These are phyloP conservation scores for Lipomyces oligophaga DNA, from an alignment of 805 yeast species.

Conservation along the genomic window DNA sequence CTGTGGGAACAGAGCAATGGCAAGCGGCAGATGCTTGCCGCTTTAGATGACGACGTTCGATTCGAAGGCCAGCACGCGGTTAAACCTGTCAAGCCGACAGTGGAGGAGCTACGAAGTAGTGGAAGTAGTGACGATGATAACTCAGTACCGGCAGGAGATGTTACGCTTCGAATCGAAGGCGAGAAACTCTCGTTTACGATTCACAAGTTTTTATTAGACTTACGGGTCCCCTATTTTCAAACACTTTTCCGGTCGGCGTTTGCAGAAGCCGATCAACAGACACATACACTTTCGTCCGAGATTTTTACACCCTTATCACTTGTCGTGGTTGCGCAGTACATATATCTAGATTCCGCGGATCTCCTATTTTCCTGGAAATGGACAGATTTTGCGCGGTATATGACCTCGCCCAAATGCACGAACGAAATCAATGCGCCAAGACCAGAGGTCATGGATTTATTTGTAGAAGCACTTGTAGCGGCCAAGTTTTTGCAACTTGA, in stretches of 20 bases:
- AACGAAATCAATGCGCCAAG: slow-evolving; percentile 25
- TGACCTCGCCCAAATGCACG: slow-evolving; percentile 21
- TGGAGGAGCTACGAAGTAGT: too few relatives aligned
- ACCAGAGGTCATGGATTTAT: slow-evolving; percentile 22
- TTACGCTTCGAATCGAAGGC: slow-evolving; percentile 20
- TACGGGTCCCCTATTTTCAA: slow-evolving; percentile 26
- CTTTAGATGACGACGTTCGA: slow-evolving; percentile 14
- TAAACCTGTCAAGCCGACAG: neutral
- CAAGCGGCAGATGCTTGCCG: slow-evolving; percentile 23
- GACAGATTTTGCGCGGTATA: slow-evolving; percentile 26
- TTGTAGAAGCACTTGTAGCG: slow-evolving; percentile 24
- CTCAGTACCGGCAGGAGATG: slow-evolving; percentile 9
- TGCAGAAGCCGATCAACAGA: slow-evolving; percentile 17
- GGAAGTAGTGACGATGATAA: neutral
- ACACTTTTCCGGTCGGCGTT: slow-evolving; percentile 28
- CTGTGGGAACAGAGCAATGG: slow-evolving; percentile 27
- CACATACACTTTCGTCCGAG: slow-evolving; percentile 25
- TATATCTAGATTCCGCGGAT: slow-evolving; percentile 26
- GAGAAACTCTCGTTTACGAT: slow-evolving; percentile 12
- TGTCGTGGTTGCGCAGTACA: slow-evolving; percentile 24
- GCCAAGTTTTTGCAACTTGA: slow-evolving; percentile 28
- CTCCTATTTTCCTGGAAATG: slow-evolving; percentile 26
- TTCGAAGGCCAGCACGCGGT: too few relatives aligned
- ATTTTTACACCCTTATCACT: slow-evolving; percentile 28
- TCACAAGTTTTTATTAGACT: slow-evolving; percentile 24